phyloP scores from a whole-genome alignment of 2,329 filamentous ascomycete species.

The Metarhizium guizhouense region DNA sequence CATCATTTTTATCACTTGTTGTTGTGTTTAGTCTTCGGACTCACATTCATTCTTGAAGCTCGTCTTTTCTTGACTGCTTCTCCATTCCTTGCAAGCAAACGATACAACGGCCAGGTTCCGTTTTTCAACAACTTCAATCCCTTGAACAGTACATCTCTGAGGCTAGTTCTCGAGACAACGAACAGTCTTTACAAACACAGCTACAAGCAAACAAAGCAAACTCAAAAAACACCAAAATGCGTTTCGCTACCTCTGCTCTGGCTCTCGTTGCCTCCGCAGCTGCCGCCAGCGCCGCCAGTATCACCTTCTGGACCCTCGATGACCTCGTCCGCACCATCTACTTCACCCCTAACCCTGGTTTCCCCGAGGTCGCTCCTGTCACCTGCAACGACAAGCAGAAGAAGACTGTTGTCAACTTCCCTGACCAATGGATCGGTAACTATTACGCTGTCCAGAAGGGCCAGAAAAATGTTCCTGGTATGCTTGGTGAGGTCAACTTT shows the following conservation, averaged over 20 bases:
- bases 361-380: constrained; percentile 26
- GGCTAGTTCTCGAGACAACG: constrained; percentile 9
- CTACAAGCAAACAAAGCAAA: constrained; percentile 8
- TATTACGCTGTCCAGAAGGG: constrained; percentile 41
- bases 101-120: constrained; percentile 2
- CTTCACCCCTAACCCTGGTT: constrained; percentile 38
- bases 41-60: constrained; percentile 20
- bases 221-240: constrained; percentile 35
- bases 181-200: constrained; percentile 9
- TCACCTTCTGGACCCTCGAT: constrained; percentile 54
- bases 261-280: constrained; percentile 33
- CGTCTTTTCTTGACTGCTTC: constrained; percentile 4
- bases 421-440: constrained; percentile 38
- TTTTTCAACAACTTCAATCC: background rate
- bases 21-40: constrained; percentile 6
- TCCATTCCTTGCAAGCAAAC: constrained; percentile 1
- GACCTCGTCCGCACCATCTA: constrained; percentile 36
- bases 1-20: constrained; percentile 1
- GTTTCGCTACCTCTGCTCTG: constrained; percentile 38
- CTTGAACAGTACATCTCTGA: constrained; percentile 3
- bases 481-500: constrained; percentile 44
- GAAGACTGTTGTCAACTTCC: constrained; percentile 34
- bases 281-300: constrained; percentile 34
- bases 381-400: constrained; percentile 28
- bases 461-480: constrained; percentile 31